Evolutionary conservation across 2,329 filamentous ascomycete species (phyloP).

Genomic region (Seiridium cupressi): DNA sequence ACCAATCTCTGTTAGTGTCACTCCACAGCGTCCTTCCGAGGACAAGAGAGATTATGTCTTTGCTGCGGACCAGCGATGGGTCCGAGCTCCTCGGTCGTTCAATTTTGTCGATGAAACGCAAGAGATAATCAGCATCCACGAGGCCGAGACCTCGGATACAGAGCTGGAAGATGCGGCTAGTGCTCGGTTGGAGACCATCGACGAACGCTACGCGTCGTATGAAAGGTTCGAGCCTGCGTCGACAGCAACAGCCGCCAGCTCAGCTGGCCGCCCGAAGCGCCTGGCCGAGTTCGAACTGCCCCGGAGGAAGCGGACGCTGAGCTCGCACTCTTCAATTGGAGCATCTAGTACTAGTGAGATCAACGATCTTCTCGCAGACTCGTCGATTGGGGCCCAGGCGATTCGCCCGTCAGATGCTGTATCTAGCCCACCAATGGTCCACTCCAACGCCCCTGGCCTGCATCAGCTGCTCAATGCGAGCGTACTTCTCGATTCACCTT

Average conservation of each 20-base stretch:
- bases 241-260: neutral
- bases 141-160: neutral
- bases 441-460: neutral
- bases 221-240: neutral
- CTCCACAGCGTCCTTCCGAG: neutral
- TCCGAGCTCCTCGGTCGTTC: neutral
- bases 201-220: neutral
- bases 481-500: neutral
- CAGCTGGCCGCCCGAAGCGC: neutral
- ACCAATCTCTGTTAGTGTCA: neutral
- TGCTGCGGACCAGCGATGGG: neutral
- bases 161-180: neutral
- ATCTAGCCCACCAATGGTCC: neutral
- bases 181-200: neutral
- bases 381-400: neutral
- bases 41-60: neutral
- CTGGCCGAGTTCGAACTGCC: neutral
- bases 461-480: neutral
- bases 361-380: neutral
- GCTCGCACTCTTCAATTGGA: neutral
- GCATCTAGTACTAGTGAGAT: neutral
- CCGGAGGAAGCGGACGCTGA: neutral
- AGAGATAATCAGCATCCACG: neutral
- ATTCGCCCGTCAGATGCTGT: neutral
- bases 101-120: conserved; percentile 2